Base-by-base conservation (phyloP, 1,284 basidiomycete genomes). In the Hypsizygus ulmarius region DNA sequence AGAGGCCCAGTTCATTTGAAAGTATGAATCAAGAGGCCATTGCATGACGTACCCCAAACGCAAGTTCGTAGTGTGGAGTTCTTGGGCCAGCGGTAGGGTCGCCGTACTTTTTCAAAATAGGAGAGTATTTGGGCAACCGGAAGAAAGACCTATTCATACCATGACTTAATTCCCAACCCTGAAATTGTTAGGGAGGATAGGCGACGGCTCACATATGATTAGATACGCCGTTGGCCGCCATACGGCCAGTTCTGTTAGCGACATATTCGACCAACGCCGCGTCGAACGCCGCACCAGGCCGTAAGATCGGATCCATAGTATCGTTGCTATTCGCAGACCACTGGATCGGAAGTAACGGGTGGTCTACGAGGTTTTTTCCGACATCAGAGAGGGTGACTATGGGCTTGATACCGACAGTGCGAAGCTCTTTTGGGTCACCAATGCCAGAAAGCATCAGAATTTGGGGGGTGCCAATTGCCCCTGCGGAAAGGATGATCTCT, bases 401-500 rank as follows among this genome's bases (percentile, higher is more conserved):
- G 0, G 58, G 36, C 0, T 39, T 30, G 16, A 69, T 65, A 7
- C 60, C 60, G 3, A 59, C 36, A 3, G 33, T 32, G 0, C 33
- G 16, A 1, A 67, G 58, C 27, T 56, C 54, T 2, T 49, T 42
- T 16, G 49, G 43, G 30, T 61, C 58, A n/a, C 67, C 66, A 21
- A 69, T 57, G 4, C 67, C 67, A 2, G 65, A 67, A 18, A 64
- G 53, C 30, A 64, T 48, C 1, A 69, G 55, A 15, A 69, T 55
- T 2, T 59, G 58, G 3, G 67, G 64, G 1, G 64, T 65, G 9
- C 57, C 58, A 33, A 66, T 53, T 7, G 61, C 45, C 2, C 66
- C 66, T 2, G 62, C 64, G 11, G 63, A 65, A 2, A 69, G 44
- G 19, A 69, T 56, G 18, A 68, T 54, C 39, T 69, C 67, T 42